Conservation (phyloP, 2,329 filamentous ascomycete genomes). For the Diaporthe citriasiana region DNA sequence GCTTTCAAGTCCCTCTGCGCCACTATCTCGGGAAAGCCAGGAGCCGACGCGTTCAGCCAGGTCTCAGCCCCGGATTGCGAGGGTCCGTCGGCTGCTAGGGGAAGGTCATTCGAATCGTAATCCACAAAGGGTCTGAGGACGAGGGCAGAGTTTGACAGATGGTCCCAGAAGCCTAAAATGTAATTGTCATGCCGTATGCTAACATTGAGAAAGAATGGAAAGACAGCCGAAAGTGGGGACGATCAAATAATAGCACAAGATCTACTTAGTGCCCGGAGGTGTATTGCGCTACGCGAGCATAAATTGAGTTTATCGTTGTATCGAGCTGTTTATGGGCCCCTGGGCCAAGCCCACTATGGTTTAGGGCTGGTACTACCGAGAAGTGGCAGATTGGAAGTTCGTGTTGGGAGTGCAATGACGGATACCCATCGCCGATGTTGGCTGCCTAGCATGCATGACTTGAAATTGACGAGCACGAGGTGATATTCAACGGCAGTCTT, state of each 20-base stretch:
- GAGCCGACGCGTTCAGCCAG: neutral
- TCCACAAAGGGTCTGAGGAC: neutral
- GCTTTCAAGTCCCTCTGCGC: neutral
- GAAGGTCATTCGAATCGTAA: conserved; percentile 1
- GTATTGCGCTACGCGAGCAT: neutral
- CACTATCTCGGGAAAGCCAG: neutral
- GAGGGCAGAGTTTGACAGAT: conserved; percentile 5
- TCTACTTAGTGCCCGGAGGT: neutral
- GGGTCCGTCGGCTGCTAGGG: neutral
- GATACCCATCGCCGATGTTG: neutral
- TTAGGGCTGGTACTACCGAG: conserved; percentile 4
- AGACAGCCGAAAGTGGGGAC: neutral
- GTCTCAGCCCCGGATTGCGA: neutral
- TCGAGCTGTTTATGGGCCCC: neutral
- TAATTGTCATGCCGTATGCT: neutral
- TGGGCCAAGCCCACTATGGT: neutral
- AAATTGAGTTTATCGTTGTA: neutral
- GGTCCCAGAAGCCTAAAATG: conserved; percentile 6
- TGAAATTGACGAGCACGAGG: neutral
- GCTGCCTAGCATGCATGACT: neutral
- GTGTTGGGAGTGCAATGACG: conserved; percentile 18
- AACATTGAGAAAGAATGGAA: neutral
- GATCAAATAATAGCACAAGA: neutral
- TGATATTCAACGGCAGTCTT: neutral
- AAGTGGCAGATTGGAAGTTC: neutral